Conservation (phyloP, 768 basidiomycete genomes). For the Guyanaporus albipodus region DNA sequence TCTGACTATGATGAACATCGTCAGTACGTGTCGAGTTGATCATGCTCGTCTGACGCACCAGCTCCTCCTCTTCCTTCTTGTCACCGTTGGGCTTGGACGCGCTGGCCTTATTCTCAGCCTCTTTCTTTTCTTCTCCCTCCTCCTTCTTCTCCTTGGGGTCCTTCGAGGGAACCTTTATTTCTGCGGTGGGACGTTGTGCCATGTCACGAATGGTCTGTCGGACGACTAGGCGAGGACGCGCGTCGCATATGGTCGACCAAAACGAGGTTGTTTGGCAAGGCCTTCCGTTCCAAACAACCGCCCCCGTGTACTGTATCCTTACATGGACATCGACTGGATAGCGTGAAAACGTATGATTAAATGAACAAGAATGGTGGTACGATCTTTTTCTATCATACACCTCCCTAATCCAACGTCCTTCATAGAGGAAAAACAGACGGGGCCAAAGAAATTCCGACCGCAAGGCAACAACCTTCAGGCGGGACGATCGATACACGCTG, state of each 20-base stretch:
- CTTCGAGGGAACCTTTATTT: slow-evolving; percentile 63
- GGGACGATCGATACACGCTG: slow-evolving; percentile 47
- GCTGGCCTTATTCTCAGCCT: slow-evolving; percentile 49
- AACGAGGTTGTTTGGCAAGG: slow-evolving; percentile 31
- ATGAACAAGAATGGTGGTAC: slow-evolving; percentile 16
- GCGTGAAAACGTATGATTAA: not conserved
- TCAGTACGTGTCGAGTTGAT: slow-evolving; percentile 11
- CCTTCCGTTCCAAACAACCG: slow-evolving; percentile 32
- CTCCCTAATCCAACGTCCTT: not conserved
- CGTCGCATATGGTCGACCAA: slow-evolving; percentile 25
- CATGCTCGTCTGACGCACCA: slow-evolving; percentile 52
- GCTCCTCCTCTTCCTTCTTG: slow-evolving; percentile 60
- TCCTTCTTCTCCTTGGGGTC: slow-evolving; percentile 77
- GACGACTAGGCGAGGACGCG: slow-evolving; percentile 25
- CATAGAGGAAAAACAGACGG: slow-evolving; percentile 19
- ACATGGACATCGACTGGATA: not conserved
- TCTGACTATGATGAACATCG: slow-evolving; percentile 59
- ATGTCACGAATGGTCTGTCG: slow-evolving; percentile 32
- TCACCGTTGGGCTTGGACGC: slow-evolving; percentile 53
- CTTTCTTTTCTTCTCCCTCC: slow-evolving; percentile 37
- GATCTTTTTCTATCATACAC: not conserved
- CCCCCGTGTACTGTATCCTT: not conserved
- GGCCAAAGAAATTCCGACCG: slow-evolving; percentile 9
- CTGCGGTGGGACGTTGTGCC: slow-evolving; percentile 55
- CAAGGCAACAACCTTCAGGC: slow-evolving; percentile 5